Evolutionary conservation across 2,329 filamentous ascomycete genomes (phyloP), one percentile per base, ranked within the genome.

Genomic region (Beauveria asiatica): DNA sequence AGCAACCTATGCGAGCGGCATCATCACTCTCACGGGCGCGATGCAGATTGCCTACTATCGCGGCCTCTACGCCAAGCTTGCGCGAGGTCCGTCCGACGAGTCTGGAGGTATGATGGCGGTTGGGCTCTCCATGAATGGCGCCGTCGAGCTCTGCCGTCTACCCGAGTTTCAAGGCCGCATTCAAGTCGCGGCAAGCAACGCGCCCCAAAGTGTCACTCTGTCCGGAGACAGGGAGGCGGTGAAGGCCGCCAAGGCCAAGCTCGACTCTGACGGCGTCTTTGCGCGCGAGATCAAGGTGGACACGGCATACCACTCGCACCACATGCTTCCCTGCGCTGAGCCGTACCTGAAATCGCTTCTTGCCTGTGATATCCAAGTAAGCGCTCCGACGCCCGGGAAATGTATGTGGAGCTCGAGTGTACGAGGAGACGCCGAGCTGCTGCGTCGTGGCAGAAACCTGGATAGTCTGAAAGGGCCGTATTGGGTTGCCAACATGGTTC

Each of bases 1-100:
- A 0, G 78, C 78, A 0, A 79, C 76, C 0, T 83, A 80, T 63
- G 77, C 78, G 0, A 74, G 77, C 0, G 79, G 78, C 0, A 68
- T 73, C 19, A 55, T 83, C 5, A 57, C 44, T 0, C 59, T 59
- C 0, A 8, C 63, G 3, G 64, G 66, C n/a, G 70, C 70, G 0
- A 65, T 70, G 9, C 39, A 61, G 0, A 63, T 70, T 8, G 65
- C 63, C 33, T 69, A 66, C 59, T 65, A 62, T 27, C 59, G 67
- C 4, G 63, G 62, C 23, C 23, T 50, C 13, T 23, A 59, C 13
- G 19, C 49, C 17, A 37, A 50, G 19, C 3, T 59, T 19, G 30
- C 44, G 10, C 10, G 23, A 13, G 57, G 60, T 8, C 2, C 30
- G 0, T n/a, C 52, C 3, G 62, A 60, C 3, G 13, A 60, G 3